Conservation (phyloP, 176 grass and related monocot genomes). For the Zizania latifolia region DNA sequence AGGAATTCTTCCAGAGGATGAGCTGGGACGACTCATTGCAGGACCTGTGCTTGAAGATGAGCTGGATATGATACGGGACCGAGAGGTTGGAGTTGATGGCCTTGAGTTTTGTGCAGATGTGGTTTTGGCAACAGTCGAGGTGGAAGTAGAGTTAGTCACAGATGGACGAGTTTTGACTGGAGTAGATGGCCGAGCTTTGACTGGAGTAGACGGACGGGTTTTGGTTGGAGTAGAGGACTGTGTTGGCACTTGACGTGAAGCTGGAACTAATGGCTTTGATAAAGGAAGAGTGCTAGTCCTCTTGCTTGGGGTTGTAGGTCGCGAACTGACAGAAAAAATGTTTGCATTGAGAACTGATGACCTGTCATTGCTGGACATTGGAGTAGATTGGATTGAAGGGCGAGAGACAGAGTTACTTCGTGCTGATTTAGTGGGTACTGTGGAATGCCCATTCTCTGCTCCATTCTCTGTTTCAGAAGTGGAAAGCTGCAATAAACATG, state of each 20-base stretch:
- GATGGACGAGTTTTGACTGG: conserved; percentile 43
- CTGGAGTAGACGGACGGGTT: conserved; percentile 44
- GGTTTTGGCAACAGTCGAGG: conserved; percentile 29
- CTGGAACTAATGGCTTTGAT: conserved; percentile 48
- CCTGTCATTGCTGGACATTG: conserved; percentile 46
- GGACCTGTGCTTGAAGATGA: conserved; percentile 40
- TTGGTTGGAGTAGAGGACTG: conserved; percentile 73
- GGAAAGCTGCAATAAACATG: conserved; percentile 58
- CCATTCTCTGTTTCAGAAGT: conserved; percentile 59
- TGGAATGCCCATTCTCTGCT: conserved; percentile 54
- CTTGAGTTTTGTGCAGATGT: conserved; percentile 54
- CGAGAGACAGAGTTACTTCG: conserved; percentile 72
- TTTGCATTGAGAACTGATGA: conserved; percentile 58
- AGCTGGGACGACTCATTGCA: conserved; percentile 22
- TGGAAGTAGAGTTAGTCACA: conserved; percentile 14
- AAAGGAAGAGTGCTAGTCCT: conserved; percentile 35
- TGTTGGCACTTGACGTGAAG: conserved; percentile 39
- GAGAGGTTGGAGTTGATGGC: conserved; percentile 63
- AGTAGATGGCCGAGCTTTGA: conserved; percentile 52
- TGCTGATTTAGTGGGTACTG: conserved; percentile 43
- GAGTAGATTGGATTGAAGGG: conserved; percentile 40
- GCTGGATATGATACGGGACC: conserved; percentile 34
- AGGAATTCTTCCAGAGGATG: conserved; percentile 44
- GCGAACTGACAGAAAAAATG: conserved; percentile 57
- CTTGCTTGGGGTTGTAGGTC: conserved; percentile 68